These are phyloP conservation scores for Pyropia yezoensis DNA, from an alignment of 23 red algal genomes.

Conservation along the genomic window DNA sequence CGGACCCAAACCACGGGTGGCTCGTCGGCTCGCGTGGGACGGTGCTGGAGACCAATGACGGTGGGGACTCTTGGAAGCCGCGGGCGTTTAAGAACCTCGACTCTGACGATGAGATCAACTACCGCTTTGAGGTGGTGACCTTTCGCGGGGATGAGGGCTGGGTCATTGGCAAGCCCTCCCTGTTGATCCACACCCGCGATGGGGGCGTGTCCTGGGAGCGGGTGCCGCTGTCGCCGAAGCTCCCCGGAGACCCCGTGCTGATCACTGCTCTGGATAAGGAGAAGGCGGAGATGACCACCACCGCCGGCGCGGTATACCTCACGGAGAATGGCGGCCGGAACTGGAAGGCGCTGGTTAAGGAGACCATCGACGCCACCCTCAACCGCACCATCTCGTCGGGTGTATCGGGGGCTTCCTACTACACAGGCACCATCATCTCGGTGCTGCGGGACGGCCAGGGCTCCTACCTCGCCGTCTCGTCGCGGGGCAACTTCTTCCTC, in stretches of 20 bases:
- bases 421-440: slow-evolving; percentile 82
- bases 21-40: slow-evolving; percentile 83
- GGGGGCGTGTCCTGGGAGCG: slow-evolving; percentile 82
- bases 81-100: slow-evolving; percentile 71
- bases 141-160: slow-evolving; percentile 82
- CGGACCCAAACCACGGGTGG: slow-evolving; percentile 74
- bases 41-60: slow-evolving; percentile 78
- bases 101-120: slow-evolving; percentile 91
- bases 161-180: slow-evolving; percentile 91
- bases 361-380: slow-evolving; percentile 96
- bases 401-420: slow-evolving; percentile 85
- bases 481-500: slow-evolving; percentile 97
- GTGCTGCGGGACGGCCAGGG: slow-evolving; percentile 74
- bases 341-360: slow-evolving; percentile 91
- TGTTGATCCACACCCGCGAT: slow-evolving; percentile 74
- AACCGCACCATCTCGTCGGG: slow-evolving; percentile 89
- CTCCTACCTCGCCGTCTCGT: slow-evolving; percentile 80
- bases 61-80: slow-evolving; percentile 69
- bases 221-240: slow-evolving; percentile 78
- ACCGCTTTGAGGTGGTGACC: slow-evolving; percentile 79
- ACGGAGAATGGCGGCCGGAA: slow-evolving; percentile 85
- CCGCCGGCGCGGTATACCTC: slow-evolving; percentile 84
- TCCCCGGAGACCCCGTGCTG: slow-evolving; percentile 76
- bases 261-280: slow-evolving; percentile 78
- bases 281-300: slow-evolving; percentile 86